Conservation (phyloP, 2,329 filamentous ascomycete genomes). For the Ciborinia camelliae region DNA sequence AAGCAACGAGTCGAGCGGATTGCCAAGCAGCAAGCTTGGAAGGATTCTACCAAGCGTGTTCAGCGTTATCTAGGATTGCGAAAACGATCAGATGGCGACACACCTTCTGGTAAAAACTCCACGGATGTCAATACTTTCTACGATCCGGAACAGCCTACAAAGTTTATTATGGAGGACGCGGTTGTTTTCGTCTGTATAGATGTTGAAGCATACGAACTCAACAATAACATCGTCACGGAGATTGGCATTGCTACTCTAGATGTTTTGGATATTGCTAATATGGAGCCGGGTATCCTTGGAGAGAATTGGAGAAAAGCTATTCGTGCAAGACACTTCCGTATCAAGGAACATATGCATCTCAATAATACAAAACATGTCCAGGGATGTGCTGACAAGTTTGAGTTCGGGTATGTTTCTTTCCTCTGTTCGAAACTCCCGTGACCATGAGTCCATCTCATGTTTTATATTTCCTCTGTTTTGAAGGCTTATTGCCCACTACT, state of each 20-base stretch:
- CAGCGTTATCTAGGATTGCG: slow-evolving; percentile 71
- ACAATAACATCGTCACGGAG: slow-evolving; percentile 70
- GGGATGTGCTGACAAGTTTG: slow-evolving; percentile 71
- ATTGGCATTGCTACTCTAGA: slow-evolving; percentile 82
- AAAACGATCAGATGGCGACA: slow-evolving; percentile 27
- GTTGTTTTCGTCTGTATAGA: slow-evolving; percentile 77
- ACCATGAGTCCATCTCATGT: neutral
- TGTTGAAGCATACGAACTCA: slow-evolving; percentile 73
- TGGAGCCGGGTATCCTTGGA: slow-evolving; percentile 60
- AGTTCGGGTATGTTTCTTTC: slow-evolving; percentile 61
- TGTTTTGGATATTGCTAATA: slow-evolving; percentile 51
- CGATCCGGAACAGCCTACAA: slow-evolving; percentile 45
- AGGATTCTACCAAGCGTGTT: slow-evolving; percentile 56
- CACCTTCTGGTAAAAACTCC: slow-evolving; percentile 21
- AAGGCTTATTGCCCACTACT: neutral
- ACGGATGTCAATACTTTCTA: slow-evolving; percentile 38
- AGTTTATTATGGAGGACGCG: slow-evolving; percentile 49
- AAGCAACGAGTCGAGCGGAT: slow-evolving; percentile 48
- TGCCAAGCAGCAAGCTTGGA: slow-evolving; percentile 50
- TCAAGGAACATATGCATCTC: slow-evolving; percentile 64
- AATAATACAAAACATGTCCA: slow-evolving; percentile 65
- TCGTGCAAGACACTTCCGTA: slow-evolving; percentile 69
- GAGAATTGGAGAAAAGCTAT: slow-evolving; percentile 66
- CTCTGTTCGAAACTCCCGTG: neutral
- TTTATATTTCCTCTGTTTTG: neutral